Evolutionary conservation across 2,329 filamentous ascomycete genomes (phyloP).

Genomic region (Ambrosiella cleistominuta): DNA sequence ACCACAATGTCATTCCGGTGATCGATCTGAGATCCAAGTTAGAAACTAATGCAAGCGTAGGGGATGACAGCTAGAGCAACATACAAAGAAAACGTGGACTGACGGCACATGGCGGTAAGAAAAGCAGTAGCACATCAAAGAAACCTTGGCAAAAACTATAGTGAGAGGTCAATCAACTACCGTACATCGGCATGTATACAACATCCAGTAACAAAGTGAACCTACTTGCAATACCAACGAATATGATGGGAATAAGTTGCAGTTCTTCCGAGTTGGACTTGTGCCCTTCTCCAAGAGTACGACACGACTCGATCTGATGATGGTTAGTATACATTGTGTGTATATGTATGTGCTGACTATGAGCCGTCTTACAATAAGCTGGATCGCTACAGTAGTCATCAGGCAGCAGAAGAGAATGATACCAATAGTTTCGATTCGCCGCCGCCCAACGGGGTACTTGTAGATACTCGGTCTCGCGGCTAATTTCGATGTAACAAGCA

Average conservation of each 20-base stretch:
- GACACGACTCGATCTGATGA: slow-evolving; percentile 34
- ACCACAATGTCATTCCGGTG: slow-evolving; percentile 40
- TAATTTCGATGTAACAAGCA: slow-evolving; percentile 41
- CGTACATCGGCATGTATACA: background rate
- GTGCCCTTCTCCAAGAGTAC: slow-evolving; percentile 28
- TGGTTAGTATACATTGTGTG: background rate
- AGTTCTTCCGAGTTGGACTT: slow-evolving; percentile 25
- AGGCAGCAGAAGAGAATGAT: slow-evolving; percentile 49
- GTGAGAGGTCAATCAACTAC: slow-evolving; percentile 14
- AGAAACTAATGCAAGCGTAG: slow-evolving; percentile 1
- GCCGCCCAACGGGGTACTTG: slow-evolving; percentile 46
- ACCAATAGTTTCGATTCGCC: slow-evolving; percentile 44
- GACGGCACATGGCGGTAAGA: slow-evolving; percentile 34
- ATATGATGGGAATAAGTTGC: slow-evolving; percentile 35
- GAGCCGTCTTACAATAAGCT: slow-evolving; percentile 31
- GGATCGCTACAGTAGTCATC: slow-evolving; percentile 48
- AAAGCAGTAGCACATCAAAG: slow-evolving; percentile 37
- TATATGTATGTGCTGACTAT: too few species aligned
- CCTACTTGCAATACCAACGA: slow-evolving; percentile 36
- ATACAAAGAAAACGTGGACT: slow-evolving; percentile 36
- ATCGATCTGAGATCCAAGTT: slow-evolving; percentile 24
- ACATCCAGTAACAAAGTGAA: slow-evolving; percentile 6
- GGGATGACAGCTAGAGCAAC: slow-evolving; percentile 4
- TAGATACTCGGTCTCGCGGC: slow-evolving; percentile 42
- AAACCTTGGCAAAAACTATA: slow-evolving; percentile 30